Conservation (phyloP, 2,329 filamentous ascomycete genomes). For the Ophiostoma sp. region DNA sequence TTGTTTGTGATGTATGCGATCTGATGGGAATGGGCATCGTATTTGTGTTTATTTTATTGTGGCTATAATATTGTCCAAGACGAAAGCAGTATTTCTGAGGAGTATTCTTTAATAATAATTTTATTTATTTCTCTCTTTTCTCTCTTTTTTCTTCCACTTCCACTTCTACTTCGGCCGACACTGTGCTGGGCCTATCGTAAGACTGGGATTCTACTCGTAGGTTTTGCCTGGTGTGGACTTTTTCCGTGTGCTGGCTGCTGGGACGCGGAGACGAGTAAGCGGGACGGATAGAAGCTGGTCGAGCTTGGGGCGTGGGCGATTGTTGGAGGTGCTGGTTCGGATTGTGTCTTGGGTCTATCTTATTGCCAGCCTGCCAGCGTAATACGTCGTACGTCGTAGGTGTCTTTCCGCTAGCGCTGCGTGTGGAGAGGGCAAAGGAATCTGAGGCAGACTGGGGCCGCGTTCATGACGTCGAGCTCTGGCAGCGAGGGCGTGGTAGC, state of each 20-base stretch:
- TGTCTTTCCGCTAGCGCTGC: background rate
- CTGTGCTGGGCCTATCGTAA: background rate
- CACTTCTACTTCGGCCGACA: constrained; percentile 6
- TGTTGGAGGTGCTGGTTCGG: background rate
- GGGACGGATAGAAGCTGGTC: background rate
- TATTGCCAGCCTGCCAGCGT: no score
- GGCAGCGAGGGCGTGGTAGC: background rate
- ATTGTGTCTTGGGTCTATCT: no score
- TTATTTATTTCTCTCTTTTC: no score
- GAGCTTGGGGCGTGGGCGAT: background rate
- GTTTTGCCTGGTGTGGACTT: background rate
- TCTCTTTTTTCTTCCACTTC: background rate
- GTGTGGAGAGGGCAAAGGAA: background rate
- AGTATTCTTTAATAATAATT: no score
- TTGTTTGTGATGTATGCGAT: no score
- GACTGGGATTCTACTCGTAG: background rate
- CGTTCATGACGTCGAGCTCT: background rate
- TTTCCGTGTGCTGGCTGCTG: background rate
- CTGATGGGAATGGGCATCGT: no score
- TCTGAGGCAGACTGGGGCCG: background rate
- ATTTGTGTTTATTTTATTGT: no score
- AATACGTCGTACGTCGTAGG: no score
- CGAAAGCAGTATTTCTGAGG: no score
- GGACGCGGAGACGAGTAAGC: background rate
- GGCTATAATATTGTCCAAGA: no score